Conservation (phyloP, 148 eudicot species). For the Polygonum aviculare region DNA sequence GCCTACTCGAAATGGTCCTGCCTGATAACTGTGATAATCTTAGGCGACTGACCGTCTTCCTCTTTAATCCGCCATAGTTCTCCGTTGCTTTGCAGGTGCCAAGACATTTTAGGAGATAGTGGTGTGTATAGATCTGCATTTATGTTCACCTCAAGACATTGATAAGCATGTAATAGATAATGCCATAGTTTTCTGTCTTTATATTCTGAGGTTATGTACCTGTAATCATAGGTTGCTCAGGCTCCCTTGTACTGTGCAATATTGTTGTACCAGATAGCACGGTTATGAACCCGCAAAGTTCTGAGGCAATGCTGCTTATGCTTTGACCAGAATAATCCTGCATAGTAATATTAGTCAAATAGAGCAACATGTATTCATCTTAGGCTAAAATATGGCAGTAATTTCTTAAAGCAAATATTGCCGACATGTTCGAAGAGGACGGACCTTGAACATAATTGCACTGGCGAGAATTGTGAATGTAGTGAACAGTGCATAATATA, state of each 20-base stretch:
- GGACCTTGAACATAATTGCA: slow-evolving; percentile 64
- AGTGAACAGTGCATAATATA: slow-evolving; percentile 68
- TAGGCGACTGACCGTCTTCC: background rate
- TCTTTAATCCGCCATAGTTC: background rate
- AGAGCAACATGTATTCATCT: background rate
- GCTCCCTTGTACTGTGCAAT: slow-evolving; percentile 26
- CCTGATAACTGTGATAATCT: slow-evolving; percentile 1
- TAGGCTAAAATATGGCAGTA: background rate
- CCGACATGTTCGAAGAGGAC: background rate
- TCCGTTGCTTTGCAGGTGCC: slow-evolving; percentile 8
- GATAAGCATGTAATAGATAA: no score
- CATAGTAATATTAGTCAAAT: background rate
- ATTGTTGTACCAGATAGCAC: slow-evolving; percentile 61
- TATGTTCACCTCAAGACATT: background rate
- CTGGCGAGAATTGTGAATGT: slow-evolving; percentile 61
- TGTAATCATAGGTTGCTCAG: slow-evolving; percentile 3
- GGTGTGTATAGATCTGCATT: slow-evolving; percentile 5
- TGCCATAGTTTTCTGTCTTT: no score
- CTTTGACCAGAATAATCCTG: slow-evolving; percentile 72
- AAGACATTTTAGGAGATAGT: slow-evolving; percentile 6
- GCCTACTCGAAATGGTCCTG: slow-evolving; percentile 1
- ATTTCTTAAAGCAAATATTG: background rate
- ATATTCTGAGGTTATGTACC: background rate
- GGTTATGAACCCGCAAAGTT: slow-evolving; percentile 58
- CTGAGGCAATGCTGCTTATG: slow-evolving; percentile 51